Evolutionary conservation across 2,329 filamentous ascomycete genomes (phyloP).

Genomic region (Colletotrichum tofieldiae): DNA sequence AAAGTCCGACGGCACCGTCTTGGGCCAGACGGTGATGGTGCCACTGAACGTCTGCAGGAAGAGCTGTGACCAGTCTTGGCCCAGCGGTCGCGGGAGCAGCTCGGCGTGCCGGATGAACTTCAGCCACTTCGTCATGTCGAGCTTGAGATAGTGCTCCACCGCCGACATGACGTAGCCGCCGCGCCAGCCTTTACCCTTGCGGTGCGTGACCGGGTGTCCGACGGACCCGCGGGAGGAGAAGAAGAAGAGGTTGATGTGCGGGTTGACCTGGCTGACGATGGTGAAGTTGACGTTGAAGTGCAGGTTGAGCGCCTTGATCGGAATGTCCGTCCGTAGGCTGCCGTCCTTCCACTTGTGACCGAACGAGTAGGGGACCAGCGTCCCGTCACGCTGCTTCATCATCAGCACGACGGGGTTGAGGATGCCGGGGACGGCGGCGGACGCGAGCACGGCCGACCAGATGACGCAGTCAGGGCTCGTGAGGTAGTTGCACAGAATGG

Average conservation of each 20-base stretch:
- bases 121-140: conserved; percentile 98
- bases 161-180: conserved; percentile 95
- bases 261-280: conserved; percentile 91
- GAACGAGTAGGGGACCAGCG: conserved; percentile 90
- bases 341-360: conserved; percentile 99
- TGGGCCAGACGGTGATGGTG: conserved; percentile 97
- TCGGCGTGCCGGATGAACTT: conserved; percentile 95
- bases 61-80: conserved; percentile 96
- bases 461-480: conserved; percentile 98
- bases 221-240: conserved; percentile 95
- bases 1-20: conserved; percentile 84
- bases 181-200: conserved; percentile 93
- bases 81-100: conserved; percentile 88
- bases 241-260: conserved; percentile 99
- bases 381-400: conserved; percentile 86
- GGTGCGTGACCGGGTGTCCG: conserved; percentile 93
- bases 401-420: conserved; percentile 94
- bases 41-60: conserved; percentile 97
- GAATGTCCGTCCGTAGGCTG: conserved; percentile 93
- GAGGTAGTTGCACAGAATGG: conserved; percentile 95
- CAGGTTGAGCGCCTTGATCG: conserved; percentile 91
- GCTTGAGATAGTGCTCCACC: conserved; percentile 93
- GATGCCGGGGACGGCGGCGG: conserved; percentile 95
- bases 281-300: conserved; percentile 99
- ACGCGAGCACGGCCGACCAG: conserved; percentile 96